Evolutionary conservation across 495 filamentous ascomycete genomes (phyloP), one percentile per base, ranked within the genome.

Genomic region (Penicillium lagena): DNA sequence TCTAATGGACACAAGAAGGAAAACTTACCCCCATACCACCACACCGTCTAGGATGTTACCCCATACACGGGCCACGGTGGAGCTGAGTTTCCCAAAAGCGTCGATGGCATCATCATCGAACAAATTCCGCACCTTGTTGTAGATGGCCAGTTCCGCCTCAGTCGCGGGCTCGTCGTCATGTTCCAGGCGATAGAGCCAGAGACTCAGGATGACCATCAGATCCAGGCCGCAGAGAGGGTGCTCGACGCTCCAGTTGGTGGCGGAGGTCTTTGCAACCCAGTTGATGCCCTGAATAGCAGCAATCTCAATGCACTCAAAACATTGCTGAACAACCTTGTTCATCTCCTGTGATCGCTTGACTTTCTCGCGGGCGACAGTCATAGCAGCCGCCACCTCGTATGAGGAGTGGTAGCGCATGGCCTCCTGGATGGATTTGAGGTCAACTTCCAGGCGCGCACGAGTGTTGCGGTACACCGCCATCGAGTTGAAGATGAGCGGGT

Each of bases 181-280:
- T 87, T 98, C 93, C 73, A 98, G 83, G 68, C 88, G 87, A 73
- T 95, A 96, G 58, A 98, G 82, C 93, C 93, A 98, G 53, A 98
- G 75, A 62, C 86, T 96, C 57, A 98, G 87, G 55, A 96, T 96
- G 71, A 98, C 91, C 84, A 98, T 96, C 58, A 98, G 77, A 66
- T 98, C 93, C 69, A 98, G 78, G 51, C 90, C 94, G 60, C 90
- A 95, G 33, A 98, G 82, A 29, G 94, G 93, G 63, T 98, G 93
- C 72, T 98, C 93, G 37, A 97, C 85, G 69, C 93, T 98, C 93
- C 93, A 98, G 72, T 98, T 97, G 41, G 93, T 95, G 39, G 93
- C 89, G 42, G 89, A 95, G 15, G 90, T 96, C 57, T 90, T 81
- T 7, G 94, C 93, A 38, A 98, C 91, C 93, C 93, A 97, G 62